These are phyloP conservation scores for Astraeus odoratus DNA, from an alignment of 768 basidiomycete species.

Conservation along the genomic window DNA sequence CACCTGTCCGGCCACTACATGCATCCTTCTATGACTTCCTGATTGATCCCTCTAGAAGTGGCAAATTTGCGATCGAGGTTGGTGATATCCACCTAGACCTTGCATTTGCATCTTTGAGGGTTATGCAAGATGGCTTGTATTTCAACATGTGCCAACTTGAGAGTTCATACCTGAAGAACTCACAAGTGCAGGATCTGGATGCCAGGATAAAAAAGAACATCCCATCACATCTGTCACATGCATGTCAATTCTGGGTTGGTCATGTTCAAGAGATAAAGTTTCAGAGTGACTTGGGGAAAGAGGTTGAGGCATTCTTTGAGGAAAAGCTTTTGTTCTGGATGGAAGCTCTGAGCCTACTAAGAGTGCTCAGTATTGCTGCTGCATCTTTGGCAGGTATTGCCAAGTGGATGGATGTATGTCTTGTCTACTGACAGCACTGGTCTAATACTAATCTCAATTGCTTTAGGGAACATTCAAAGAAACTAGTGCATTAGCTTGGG, in stretches of 20 bases:
- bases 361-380: too few species aligned
- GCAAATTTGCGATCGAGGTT: slow-evolving; percentile 1
- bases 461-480: too few species aligned
- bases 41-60: background rate
- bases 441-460: too few species aligned
- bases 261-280: background rate
- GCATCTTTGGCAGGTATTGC: too few species aligned
- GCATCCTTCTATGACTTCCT: slow-evolving; percentile 25
- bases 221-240: background rate
- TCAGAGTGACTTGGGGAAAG: background rate
- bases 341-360: too few species aligned
- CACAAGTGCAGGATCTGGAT: slow-evolving; percentile 11
- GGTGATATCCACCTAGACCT: slow-evolving; percentile 11
- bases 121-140: slow-evolving; percentile 21
- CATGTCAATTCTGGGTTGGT: background rate
- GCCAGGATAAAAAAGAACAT: background rate
- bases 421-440: too few species aligned
- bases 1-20: slow-evolving; percentile 14
- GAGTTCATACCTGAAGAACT: slow-evolving; percentile 21
- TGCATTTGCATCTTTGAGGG: slow-evolving; percentile 9
- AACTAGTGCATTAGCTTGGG: too few species aligned
- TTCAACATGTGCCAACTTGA: slow-evolving; percentile 30
- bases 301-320: too few species aligned
- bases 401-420: too few species aligned
- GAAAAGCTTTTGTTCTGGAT: too few species aligned